Conservation (phyloP, 345 rosid species). For the Passiflora organensis region DNA sequence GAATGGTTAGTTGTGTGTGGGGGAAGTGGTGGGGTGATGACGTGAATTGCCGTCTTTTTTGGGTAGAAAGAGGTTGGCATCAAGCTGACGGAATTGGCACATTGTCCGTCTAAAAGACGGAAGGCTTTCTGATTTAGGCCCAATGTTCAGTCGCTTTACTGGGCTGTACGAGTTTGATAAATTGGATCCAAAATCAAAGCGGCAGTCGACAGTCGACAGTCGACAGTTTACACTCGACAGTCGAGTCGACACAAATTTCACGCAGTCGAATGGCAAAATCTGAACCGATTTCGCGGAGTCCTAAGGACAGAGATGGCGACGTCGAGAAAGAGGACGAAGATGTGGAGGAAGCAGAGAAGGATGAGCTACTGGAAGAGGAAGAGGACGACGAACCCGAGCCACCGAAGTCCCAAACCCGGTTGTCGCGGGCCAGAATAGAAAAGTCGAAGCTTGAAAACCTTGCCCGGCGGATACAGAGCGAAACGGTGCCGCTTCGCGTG, state of each 20-base stretch:
- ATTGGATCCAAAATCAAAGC: too few relatives aligned
- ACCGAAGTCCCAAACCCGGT: slow-evolving; percentile 10
- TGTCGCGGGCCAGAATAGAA: slow-evolving; percentile 28
- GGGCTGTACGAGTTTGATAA: too few relatives aligned
- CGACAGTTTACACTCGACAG: too few relatives aligned
- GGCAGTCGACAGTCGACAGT: too few relatives aligned
- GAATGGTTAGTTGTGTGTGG: too few relatives aligned
- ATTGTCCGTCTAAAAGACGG: too few relatives aligned
- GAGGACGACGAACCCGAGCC: slow-evolving; percentile 26
- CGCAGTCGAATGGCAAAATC: slow-evolving; percentile 4
- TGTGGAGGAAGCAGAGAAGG: slow-evolving; percentile 2
- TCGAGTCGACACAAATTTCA: neutral
- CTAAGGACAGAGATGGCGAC: slow-evolving; percentile 7
- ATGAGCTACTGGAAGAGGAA: slow-evolving; percentile 32
- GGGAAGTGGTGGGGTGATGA: too few relatives aligned
- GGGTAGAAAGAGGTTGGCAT: too few relatives aligned
- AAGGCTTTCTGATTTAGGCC: too few relatives aligned
- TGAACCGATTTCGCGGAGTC: slow-evolving; percentile 2
- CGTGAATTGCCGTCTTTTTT: too few relatives aligned
- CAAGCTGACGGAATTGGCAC: too few relatives aligned
- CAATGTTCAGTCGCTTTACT: too few relatives aligned
- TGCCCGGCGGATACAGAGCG: slow-evolving; percentile 42
- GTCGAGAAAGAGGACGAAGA: slow-evolving; percentile 1
- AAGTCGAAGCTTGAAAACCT: slow-evolving; percentile 42
- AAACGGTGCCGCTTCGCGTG: slow-evolving; percentile 62